These are phyloP conservation scores for Suhomyces xylopsoci DNA, from an alignment of 805 yeast genomes.

Conservation along the genomic window DNA sequence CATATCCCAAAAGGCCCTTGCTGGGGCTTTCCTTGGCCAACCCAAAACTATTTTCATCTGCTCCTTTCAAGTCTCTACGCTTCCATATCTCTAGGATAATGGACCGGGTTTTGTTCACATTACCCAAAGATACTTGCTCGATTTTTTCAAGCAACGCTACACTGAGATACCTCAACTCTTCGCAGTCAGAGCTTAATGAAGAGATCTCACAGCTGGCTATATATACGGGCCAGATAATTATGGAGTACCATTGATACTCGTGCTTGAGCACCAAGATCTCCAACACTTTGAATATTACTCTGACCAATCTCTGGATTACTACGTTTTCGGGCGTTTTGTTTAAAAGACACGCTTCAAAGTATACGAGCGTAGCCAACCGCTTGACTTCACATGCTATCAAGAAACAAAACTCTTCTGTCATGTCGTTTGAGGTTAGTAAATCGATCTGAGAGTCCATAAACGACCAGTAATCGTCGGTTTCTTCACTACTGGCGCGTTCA, in stretches of 20 bases:
- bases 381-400: constrained; percentile 27
- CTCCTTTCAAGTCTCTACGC: constrained; percentile 22
- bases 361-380: constrained; percentile 20
- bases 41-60: constrained; percentile 19
- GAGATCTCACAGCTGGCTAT: constrained; percentile 26
- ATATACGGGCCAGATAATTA: constrained; percentile 30
- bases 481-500: background rate
- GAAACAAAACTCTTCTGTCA: constrained; percentile 23
- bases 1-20: constrained; percentile 12
- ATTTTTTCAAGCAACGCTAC: constrained; percentile 23
- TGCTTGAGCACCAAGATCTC: constrained; percentile 24
- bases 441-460: constrained; percentile 9
- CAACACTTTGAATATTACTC: constrained; percentile 16
- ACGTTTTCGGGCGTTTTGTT: constrained; percentile 22
- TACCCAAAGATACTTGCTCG: constrained; percentile 24
- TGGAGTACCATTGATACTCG: constrained; percentile 27
- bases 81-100: constrained; percentile 27
- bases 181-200: constrained; percentile 19
- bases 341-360: constrained; percentile 25
- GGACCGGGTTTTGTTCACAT: constrained; percentile 21
- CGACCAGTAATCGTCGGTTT: background rate
- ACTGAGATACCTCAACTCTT: constrained; percentile 23
- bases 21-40: background rate
- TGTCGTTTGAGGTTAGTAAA: constrained; percentile 4
- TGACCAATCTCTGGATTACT: constrained; percentile 13